A percentile compares a stretch with the other conserved stretches of the same genome.
Conservation (phyloP, 768 basidiomycete genomes). For the Suillus subluteus region DNA sequence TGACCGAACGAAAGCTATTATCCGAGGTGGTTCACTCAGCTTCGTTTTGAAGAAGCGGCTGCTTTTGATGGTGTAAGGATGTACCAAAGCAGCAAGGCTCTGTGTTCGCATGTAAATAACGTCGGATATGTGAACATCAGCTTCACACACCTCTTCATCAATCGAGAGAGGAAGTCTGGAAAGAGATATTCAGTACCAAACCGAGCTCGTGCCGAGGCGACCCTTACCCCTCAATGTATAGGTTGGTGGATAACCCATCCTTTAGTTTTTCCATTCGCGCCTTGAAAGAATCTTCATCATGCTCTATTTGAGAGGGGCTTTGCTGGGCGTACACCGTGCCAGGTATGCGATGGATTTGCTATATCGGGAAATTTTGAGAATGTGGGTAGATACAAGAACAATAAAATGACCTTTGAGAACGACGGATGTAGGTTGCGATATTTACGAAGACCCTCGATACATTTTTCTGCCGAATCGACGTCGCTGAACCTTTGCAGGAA, state of each 20-base stretch:
- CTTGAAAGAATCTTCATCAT: slow-evolving; percentile 59
- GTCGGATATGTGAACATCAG: neutral
- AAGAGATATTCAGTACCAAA: slow-evolving; percentile 8
- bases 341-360: slow-evolving; percentile 83
- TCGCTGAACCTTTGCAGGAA: slow-evolving; percentile 58
- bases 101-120: slow-evolving; percentile 24
- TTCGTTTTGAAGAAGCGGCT: slow-evolving; percentile 82
- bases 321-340: slow-evolving; percentile 65
- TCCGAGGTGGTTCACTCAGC: slow-evolving; percentile 73
- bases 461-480: slow-evolving; percentile 70
- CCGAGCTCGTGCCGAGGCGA: slow-evolving; percentile 3
- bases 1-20: slow-evolving; percentile 82
- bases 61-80: slow-evolving; percentile 72
- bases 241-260: slow-evolving; percentile 69
- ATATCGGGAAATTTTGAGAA: slow-evolving; percentile 7
- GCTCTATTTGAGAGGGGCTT: slow-evolving; percentile 27
- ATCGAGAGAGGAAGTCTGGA: slow-evolving; percentile 68
- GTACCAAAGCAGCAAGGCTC: slow-evolving; percentile 68
- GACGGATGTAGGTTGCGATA: slow-evolving; percentile 84
- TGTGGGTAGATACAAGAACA: slow-evolving; percentile 7
- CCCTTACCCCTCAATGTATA: slow-evolving; percentile 77
- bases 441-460: slow-evolving; percentile 69
- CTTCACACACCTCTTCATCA: slow-evolving; percentile 58
- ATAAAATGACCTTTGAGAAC: slow-evolving; percentile 70
- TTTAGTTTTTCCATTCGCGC: slow-evolving; percentile 76